Evolutionary conservation across 2,329 filamentous ascomycete species (phyloP), one percentile per base, ranked within the genome.

Genomic region (Aspergillus glaucus): DNA sequence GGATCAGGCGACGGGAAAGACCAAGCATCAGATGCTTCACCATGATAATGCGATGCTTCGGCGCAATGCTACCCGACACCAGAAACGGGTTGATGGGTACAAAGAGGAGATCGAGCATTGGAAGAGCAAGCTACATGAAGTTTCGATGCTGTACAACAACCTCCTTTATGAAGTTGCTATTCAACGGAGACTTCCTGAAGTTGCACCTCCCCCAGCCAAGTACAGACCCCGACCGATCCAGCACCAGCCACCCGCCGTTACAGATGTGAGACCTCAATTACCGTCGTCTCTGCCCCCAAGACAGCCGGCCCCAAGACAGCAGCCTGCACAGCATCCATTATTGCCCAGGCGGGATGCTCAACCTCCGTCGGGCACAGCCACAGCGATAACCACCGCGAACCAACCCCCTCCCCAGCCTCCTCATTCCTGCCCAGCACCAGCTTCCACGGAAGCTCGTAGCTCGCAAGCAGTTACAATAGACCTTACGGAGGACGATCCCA

Each of bases 1-100:
- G 39, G 63, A 70, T 28, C 51, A 55, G 0, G 44, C 44, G 21
- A 63, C 66, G 2, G 64, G 64, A 2, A 66, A 65, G 48, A 51
- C 55, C 9, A 58, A 52, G 12, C 47, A 54, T 21, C 50, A 60
- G 41, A 8, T 51, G 22, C 42, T 60, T 5, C 56, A 51, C 10
- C 52, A 56, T 22, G 50, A 60, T 43, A 60, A 59, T 49, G 51
- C 52, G 3, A 56, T 49, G 47, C 49, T 63, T 30, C 61, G 59
- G 24, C 62, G 64, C 3, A 50, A 59, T 28, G 55, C 56, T 17
- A 52, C 55, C 5, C 56, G 54, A 14, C 62, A 61, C 14, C 51
- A 61, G 43, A 54, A 49, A 36, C 57, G 57, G 41, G 52, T 52
- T 36, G 57, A 59, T 32, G 51, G 58, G 42, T 59, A 59, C 49